phyloP scores from a whole-genome alignment of 2,329 filamentous ascomycete species.

The Emydomyces testavorans region DNA sequence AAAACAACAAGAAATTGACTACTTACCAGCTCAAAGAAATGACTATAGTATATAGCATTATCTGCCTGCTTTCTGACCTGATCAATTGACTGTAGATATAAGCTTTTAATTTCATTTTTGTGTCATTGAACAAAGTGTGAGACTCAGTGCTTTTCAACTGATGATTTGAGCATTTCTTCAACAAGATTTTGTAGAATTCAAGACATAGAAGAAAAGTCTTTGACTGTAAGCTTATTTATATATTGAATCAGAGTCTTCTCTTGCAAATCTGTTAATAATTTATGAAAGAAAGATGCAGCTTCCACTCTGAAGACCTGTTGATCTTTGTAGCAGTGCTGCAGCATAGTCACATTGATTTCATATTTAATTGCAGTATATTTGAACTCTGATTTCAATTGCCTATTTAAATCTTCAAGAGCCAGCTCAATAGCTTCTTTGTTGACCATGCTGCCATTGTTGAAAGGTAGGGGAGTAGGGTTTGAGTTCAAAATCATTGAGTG shows the following conservation, averaged over 20 bases:
- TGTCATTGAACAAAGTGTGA: background rate
- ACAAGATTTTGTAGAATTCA: slow-evolving; percentile 5
- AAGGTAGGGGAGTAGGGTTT: background rate
- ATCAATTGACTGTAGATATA: slow-evolving; percentile 11
- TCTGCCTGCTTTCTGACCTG: slow-evolving; percentile 7
- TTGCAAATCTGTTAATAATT: background rate
- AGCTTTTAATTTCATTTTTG: background rate
- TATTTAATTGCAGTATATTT: slow-evolving; percentile 2
- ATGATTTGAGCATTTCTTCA: background rate
- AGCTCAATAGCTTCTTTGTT: slow-evolving; percentile 4
- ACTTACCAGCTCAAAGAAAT: slow-evolving; percentile 7
- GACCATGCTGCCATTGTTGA: slow-evolving; percentile 1
- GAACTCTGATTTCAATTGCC: slow-evolving; percentile 2
- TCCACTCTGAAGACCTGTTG: background rate
- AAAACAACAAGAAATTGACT: background rate
- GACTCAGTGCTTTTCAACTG: background rate
- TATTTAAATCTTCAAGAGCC: slow-evolving; percentile 9
- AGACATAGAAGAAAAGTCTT: background rate
- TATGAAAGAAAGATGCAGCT: background rate
- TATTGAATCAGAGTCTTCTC: slow-evolving; percentile 1
- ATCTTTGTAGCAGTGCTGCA: background rate
- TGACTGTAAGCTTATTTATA: slow-evolving; percentile 1
- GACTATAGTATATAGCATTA: slow-evolving; percentile 6
- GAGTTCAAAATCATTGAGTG: background rate
- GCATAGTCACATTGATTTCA: background rate